These are phyloP conservation scores for Apiospora saccharicola DNA, from an alignment of 2,329 filamentous ascomycete species.

Conservation along the genomic window DNA sequence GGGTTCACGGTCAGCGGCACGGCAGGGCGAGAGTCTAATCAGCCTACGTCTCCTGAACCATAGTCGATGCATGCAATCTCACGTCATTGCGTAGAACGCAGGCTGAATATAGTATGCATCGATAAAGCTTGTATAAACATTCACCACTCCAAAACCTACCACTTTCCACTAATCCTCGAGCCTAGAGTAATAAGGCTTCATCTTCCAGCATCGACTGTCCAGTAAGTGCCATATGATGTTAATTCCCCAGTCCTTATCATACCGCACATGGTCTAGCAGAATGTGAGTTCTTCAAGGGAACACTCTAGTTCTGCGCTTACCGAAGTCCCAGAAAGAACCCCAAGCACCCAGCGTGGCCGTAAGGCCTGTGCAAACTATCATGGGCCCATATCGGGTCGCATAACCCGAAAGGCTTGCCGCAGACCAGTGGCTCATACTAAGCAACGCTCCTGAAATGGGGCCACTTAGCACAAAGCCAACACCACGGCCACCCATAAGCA, in stretches of 20 bases:
- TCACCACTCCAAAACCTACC: not conserved
- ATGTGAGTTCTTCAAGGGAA: not conserved
- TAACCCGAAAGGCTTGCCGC: slow-evolving; percentile 10
- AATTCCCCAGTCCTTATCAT: not conserved
- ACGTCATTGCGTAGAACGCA: not conserved
- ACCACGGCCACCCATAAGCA: slow-evolving; percentile 4
- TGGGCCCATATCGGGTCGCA: slow-evolving; percentile 12
- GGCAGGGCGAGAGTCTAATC: not conserved
- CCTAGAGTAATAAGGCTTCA: not conserved
- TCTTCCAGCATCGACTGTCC: not conserved
- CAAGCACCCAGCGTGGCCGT: not conserved
- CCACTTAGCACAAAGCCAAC: not conserved
- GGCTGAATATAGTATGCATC: not conserved
- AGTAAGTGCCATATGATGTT: not conserved
- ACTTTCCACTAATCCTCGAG: not conserved
- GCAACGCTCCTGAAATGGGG: slow-evolving; percentile 3
- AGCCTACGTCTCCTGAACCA: not conserved
- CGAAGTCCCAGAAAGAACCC: not conserved
- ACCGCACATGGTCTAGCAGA: not conserved
- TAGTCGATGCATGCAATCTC: not conserved
- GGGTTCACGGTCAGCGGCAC: not conserved
- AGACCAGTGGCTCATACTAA: not conserved
- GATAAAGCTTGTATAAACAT: not conserved
- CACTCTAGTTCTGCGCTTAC: not conserved
- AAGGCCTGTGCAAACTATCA: slow-evolving; percentile 18